These are phyloP conservation scores for Neurospora sp. DNA, from an alignment of 495 filamentous ascomycete species.

Conservation along the genomic window DNA sequence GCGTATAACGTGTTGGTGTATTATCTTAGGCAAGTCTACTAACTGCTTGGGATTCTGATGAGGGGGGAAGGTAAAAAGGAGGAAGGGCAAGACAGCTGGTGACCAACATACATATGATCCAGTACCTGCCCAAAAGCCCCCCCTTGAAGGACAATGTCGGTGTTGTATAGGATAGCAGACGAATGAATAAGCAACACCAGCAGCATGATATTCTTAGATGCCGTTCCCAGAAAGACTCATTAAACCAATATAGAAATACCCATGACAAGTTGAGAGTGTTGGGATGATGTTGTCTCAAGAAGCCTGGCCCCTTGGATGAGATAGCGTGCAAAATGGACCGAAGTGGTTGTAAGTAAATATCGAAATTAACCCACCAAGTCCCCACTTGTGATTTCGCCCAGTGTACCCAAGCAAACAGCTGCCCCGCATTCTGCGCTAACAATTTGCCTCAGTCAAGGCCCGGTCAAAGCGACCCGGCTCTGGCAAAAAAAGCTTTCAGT, in stretches of 20 bases:
- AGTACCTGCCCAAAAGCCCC: background rate
- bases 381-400: background rate
- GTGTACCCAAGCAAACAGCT: background rate
- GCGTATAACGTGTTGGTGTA: slow-evolving; percentile 38
- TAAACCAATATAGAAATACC: background rate
- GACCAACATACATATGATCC: background rate
- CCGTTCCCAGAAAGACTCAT: background rate
- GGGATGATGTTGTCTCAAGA: background rate
- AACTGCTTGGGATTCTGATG: background rate
- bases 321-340: background rate
- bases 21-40: slow-evolving; percentile 34
- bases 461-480: background rate
- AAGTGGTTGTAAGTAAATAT: background rate
- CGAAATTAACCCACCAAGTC: background rate
- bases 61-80: background rate
- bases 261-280: background rate
- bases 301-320: background rate
- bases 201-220: background rate
- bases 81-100: background rate
- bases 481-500: background rate
- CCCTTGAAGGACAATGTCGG: background rate
- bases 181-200: background rate
- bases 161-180: background rate
- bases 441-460: background rate
- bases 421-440: background rate